Conservation (phyloP, 2,329 filamentous ascomycete species). For the Stagonosporopsis tanaceti region DNA sequence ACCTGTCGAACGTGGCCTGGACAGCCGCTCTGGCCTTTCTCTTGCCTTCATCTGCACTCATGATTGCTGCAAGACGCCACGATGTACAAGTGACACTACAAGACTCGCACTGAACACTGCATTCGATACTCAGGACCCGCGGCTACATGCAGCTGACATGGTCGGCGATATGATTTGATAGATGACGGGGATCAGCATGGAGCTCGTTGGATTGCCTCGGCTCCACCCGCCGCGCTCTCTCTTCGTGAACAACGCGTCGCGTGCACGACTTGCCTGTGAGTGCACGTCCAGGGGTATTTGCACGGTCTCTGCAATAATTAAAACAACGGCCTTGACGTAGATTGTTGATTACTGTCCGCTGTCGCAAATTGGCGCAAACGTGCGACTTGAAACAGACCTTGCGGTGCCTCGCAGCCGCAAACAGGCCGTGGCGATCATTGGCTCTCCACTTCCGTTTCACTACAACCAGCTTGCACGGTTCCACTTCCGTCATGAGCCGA, state of each 20-base stretch:
- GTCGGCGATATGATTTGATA: slow-evolving; percentile 14
- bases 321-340: slow-evolving; percentile 19
- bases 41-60: slow-evolving; percentile 36
- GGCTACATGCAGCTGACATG: slow-evolving; percentile 15
- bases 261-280: slow-evolving; percentile 4
- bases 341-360: slow-evolving; percentile 7
- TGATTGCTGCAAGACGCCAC: slow-evolving; percentile 16
- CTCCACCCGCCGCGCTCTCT: slow-evolving; percentile 8
- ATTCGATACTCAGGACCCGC: slow-evolving; percentile 4
- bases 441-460: slow-evolving; percentile 24
- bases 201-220: slow-evolving; percentile 26
- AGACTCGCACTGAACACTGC: slow-evolving; percentile 9
- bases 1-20: slow-evolving; percentile 49
- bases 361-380: slow-evolving; percentile 21
- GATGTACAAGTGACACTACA: neutral
- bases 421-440: slow-evolving; percentile 22
- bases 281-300: neutral
- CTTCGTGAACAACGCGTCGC: slow-evolving; percentile 14
- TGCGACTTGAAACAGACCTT: slow-evolving; percentile 25
- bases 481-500: slow-evolving; percentile 27
- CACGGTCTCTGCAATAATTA: slow-evolving; percentile 1
- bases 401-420: slow-evolving; percentile 23
- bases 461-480: slow-evolving; percentile 27
- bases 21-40: slow-evolving; percentile 48
- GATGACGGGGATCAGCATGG: slow-evolving; percentile 11